Evolutionary conservation across 306 rosid genomes (phyloP).

Genomic region (Myrica gale): DNA sequence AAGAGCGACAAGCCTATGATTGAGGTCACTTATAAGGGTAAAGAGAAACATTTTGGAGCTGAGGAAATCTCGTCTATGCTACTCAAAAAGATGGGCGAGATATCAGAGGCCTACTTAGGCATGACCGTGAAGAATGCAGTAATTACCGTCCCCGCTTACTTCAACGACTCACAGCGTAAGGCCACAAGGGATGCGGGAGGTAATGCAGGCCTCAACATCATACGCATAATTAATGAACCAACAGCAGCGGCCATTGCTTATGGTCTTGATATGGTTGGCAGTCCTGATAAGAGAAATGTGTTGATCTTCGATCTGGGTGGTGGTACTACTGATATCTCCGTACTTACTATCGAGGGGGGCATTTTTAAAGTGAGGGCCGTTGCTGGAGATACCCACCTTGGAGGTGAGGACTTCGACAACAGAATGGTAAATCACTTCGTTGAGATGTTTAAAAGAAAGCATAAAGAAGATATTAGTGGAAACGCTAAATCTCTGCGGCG

Average conservation of each 20-base stretch:
- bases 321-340: conserved; percentile 13
- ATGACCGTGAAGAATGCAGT: not conserved
- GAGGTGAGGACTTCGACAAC: conserved; percentile 34
- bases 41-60: not conserved
- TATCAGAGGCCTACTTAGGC: not conserved
- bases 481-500: not conserved
- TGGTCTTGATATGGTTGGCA: not conserved
- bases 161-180: conserved; percentile 11
- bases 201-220: not conserved
- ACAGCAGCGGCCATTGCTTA: conserved; percentile 20
- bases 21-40: not conserved
- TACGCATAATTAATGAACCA: conserved; percentile 13
- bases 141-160: not conserved
- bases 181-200: conserved; percentile 30
- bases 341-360: not conserved
- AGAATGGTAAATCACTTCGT: conserved; percentile 28
- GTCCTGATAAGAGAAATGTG: not conserved
- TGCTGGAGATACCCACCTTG: conserved; percentile 33
- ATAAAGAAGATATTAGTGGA: conserved; percentile 13
- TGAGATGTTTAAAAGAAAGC: conserved; percentile 15
- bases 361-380: conserved; percentile 1
- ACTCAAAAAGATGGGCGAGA: not conserved
- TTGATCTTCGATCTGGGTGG: conserved; percentile 13
- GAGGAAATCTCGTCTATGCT: conserved; percentile 18
- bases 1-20: not conserved